phyloP scores from a whole-genome alignment of 768 basidiomycete species.

The Symmetrospora coprosmae region DNA sequence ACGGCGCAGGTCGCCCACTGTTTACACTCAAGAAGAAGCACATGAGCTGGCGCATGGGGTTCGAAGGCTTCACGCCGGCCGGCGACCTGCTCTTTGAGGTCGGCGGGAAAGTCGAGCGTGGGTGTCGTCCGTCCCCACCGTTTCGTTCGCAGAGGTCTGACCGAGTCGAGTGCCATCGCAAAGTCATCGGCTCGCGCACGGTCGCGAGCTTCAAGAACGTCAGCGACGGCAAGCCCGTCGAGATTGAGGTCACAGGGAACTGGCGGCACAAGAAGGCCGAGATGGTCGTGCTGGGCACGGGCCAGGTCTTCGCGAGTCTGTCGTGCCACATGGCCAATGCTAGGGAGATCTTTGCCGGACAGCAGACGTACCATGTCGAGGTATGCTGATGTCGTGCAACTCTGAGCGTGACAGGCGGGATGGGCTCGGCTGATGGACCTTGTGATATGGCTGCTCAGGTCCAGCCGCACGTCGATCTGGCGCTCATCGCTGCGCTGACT shows the following conservation, averaged over 20 bases:
- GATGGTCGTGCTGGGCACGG: constrained; percentile 28
- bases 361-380: constrained; percentile 31
- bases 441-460: too few species aligned
- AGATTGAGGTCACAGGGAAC: constrained; percentile 34
- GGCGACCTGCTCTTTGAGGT: too few species aligned
- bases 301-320: constrained; percentile 34
- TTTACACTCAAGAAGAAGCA: constrained; percentile 33
- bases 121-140: too few species aligned
- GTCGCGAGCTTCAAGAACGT: constrained; percentile 34
- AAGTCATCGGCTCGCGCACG: constrained; percentile 35
- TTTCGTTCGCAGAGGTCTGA: too few species aligned
- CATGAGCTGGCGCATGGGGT: too few species aligned
- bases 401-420: too few species aligned
- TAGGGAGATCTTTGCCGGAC: constrained; percentile 33
- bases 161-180: not conserved
- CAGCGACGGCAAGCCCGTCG: constrained; percentile 28
- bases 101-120: too few species aligned
- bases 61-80: too few species aligned
- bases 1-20: constrained; percentile 32
- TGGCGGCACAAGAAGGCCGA: constrained; percentile 35
- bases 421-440: too few species aligned
- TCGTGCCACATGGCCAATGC: constrained; percentile 33
- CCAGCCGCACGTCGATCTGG: constrained; percentile 9
- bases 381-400: too few species aligned
- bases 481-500: constrained; percentile 45